Conservation (phyloP, 331 rosid species). For the Cydonia oblonga region DNA sequence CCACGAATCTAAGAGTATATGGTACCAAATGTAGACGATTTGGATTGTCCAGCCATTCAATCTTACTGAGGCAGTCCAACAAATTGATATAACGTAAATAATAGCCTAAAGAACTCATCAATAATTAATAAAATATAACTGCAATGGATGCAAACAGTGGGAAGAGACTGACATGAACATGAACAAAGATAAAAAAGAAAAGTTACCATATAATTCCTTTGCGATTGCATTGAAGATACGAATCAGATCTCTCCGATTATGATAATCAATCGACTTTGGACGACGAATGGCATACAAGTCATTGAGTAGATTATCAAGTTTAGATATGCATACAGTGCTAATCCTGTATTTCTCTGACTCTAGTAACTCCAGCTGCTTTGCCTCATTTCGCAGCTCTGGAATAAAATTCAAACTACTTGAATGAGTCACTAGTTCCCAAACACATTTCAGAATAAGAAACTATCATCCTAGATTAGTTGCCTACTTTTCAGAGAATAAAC, state of each 20-base stretch:
- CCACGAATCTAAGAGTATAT: not conserved
- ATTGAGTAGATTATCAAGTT: not conserved
- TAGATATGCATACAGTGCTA: not conserved
- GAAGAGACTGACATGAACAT: not conserved
- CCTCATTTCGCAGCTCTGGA: not conserved
- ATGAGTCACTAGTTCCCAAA: too few species aligned
- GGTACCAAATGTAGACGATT: not conserved
- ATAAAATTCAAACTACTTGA: not conserved
- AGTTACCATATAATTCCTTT: not conserved
- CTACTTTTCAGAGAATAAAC: too few species aligned
- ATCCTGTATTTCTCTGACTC: not conserved
- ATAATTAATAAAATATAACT: not conserved
- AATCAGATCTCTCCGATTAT: slow-evolving; percentile 3
- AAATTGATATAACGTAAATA: not conserved
- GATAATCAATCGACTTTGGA: slow-evolving; percentile 1
- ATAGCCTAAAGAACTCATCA: not conserved
- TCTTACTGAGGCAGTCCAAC: not conserved
- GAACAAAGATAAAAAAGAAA: not conserved
- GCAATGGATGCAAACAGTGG: not conserved
- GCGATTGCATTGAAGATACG: slow-evolving; percentile 3
- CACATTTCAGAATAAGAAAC: too few species aligned
- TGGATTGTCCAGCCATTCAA: not conserved
- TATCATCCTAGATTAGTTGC: too few species aligned
- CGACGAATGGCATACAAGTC: not conserved
- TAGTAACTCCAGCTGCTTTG: not conserved